Conservation (phyloP, 106 monocot species). For the Acorus calamus region DNA sequence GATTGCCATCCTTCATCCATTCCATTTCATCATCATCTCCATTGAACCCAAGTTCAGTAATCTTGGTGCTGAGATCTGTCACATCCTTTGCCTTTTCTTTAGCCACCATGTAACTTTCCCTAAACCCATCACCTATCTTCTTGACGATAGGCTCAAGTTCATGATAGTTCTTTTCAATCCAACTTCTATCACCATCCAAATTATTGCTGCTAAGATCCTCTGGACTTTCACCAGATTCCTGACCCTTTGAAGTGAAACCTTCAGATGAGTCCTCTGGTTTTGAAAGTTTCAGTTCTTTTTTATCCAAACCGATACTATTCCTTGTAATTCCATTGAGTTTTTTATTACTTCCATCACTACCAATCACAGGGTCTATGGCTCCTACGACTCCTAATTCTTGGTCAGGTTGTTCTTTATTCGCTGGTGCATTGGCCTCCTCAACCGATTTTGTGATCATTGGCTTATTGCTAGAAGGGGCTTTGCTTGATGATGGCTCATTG, state of each 20-base stretch:
- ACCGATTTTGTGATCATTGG: neutral
- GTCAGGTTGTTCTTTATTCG: neutral
- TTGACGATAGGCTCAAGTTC: conserved; percentile 43
- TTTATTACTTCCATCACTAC: conserved; percentile 1
- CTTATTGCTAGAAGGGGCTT: neutral
- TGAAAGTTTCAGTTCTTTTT: neutral
- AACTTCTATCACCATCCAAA: conserved; percentile 19
- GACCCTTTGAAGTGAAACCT: conserved; percentile 1
- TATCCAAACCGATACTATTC: neutral
- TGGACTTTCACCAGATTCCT: neutral
- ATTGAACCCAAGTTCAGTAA: conserved; percentile 38
- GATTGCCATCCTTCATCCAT: conserved; percentile 81
- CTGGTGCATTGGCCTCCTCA: neutral
- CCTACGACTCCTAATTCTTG: conserved; percentile 4
- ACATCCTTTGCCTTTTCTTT: conserved; percentile 47
- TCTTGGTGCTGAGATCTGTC: conserved; percentile 12
- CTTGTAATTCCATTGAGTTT: conserved; percentile 2
- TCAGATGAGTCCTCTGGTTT: neutral
- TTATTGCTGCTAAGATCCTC: neutral
- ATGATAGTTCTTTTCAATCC: conserved; percentile 53
- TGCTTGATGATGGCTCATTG: too few species aligned
- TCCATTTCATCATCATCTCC: conserved; percentile 49
- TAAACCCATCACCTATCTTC: conserved; percentile 54
- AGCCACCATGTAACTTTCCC: conserved; percentile 57
- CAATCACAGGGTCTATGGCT: neutral